These are phyloP conservation scores for Bromus sterilis DNA, from an alignment of 176 grass and related monocot species.

Conservation along the genomic window DNA sequence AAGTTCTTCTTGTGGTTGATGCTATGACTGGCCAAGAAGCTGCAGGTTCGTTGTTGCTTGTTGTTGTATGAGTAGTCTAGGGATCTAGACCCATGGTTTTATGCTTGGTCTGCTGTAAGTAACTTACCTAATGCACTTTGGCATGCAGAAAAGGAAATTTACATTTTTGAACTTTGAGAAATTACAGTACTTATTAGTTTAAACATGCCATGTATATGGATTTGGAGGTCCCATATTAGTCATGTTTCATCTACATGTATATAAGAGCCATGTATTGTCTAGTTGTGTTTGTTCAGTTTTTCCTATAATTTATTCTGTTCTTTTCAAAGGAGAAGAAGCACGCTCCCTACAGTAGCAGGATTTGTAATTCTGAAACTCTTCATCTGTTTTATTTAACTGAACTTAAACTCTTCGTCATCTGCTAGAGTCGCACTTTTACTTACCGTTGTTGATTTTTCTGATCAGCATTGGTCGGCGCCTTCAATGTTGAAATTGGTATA, in stretches of 20 bases:
- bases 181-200: neutral
- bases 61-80: conserved; percentile 5
- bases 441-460: conserved; percentile 27
- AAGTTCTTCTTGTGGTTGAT: conserved; percentile 97
- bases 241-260: conserved; percentile 4
- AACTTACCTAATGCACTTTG: neutral
- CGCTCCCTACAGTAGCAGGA: neutral
- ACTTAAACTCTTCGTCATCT: neutral
- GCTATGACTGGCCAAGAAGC: conserved; percentile 99
- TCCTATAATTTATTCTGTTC: neutral
- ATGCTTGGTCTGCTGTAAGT: neutral
- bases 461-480: conserved; percentile 87
- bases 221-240: neutral
- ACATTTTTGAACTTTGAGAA: neutral
- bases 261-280: neutral
- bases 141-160: neutral
- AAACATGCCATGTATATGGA: neutral
- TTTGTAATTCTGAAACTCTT: neutral
- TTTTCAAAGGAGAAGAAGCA: neutral
- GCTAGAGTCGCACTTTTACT: conserved; percentile 6
- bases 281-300: neutral
- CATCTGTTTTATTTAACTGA: neutral
- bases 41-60: conserved; percentile 50
- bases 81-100: neutral
- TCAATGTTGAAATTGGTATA: conserved; percentile 92